phyloP scores from a whole-genome alignment of 257 asterid species.

The Lycium ferocissimum region DNA sequence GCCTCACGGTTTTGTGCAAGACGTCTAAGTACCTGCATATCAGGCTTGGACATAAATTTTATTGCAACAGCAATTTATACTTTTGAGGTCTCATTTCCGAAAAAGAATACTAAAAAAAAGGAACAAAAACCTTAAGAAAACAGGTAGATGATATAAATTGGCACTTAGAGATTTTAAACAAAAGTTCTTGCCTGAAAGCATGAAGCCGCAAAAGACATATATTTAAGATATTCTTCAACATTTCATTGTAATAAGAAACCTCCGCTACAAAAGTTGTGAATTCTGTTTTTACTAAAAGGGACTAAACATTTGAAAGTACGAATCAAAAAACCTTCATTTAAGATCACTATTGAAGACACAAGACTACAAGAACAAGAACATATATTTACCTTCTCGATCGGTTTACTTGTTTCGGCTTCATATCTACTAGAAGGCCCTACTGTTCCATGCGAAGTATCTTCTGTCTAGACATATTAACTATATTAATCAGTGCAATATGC shows the following conservation, averaged over 20 bases:
- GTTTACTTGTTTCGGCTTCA: conserved; percentile 71
- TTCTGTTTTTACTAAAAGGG: not conserved
- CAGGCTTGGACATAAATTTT: conserved; percentile 17
- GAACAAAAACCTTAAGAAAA: not conserved
- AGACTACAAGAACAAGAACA: not conserved
- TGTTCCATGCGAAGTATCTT: conserved; percentile 81
- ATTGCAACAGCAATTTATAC: conserved; percentile 4
- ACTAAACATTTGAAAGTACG: not conserved
- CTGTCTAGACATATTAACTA: conserved; percentile 55
- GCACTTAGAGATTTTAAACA: not conserved
- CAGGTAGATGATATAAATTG: not conserved
- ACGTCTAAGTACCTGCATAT: conserved; percentile 76
- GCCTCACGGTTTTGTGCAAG: conserved; percentile 99
- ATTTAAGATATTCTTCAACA: not conserved
- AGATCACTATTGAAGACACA: conserved; percentile 17
- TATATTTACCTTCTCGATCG: conserved; percentile 67
- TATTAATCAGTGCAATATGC: conserved; percentile 25
- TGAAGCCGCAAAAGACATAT: not conserved
- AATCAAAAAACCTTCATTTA: not conserved
- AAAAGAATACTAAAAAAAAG: not conserved
- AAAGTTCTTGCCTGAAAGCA: not conserved
- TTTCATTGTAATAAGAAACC: not conserved
- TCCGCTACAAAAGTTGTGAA: not conserved
- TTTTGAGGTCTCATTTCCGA: conserved; percentile 7
- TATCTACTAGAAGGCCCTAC: conserved; percentile 65